Base-by-base conservation (phyloP, 2,329 filamentous ascomycete genomes). In the Colletotrichum higginsianum region DNA sequence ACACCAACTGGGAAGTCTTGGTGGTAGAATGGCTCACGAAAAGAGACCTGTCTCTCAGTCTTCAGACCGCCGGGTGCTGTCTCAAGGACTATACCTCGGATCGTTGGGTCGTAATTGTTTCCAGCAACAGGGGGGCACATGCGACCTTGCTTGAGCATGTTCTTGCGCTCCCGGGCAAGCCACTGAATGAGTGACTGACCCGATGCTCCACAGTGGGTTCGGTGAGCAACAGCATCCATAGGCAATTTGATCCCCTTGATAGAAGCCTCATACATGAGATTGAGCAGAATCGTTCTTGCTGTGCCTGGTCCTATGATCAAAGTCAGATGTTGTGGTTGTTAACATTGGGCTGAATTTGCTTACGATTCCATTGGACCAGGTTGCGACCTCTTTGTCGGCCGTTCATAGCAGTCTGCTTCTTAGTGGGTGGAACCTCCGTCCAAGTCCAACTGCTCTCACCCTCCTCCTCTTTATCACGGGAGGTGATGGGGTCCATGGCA, bases 251-350 rank as follows among this genome's bases (percentile, higher is more conserved):
- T 75, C 38, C 77, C 78, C 58, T 78, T 74, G 6, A 79, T 74
- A 15, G 71, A 67, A 46, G 77, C 80, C 73, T 86, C 85, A 44
- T 84, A 86, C 13, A 82, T 76, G 0, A 86, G 73, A 66, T 81
- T 75, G 0, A 86, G 76, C 0, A 86, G 67, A 0, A 86, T 73
- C 74, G 86, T 86, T 47, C 86, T 85, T 0, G 79, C 77, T 83
- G 86, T 87, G 12, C 84, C 81, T 12, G 83, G 81, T 0, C 83
- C 85, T 87, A 57, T 13, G 2, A 3, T 18, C 5, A 12, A 1
- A 15, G 11, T 66, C 13, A 66, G 26, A 26, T 44, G 30, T 30
- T 15, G 3, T 8, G 18, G 44, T 35, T n/a, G 15, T 8, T 15
- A 13, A 44, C 16, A 55, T 8, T 15, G 18, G 4, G 9, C 2